Evolutionary conservation across 148 eudicot genomes (phyloP).

Genomic region (Hydrangea macrophylla): DNA sequence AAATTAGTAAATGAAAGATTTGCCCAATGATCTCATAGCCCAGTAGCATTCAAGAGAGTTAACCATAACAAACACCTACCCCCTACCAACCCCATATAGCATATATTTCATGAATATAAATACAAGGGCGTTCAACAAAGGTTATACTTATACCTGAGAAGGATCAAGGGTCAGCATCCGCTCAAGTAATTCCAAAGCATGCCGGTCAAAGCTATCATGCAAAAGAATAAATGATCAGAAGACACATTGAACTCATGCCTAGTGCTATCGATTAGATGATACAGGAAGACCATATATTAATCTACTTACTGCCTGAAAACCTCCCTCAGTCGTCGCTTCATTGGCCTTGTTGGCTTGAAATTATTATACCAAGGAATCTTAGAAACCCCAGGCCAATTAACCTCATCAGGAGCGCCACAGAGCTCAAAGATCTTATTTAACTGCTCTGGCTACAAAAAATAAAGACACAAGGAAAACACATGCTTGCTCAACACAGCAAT

Average conservation of each 20-base stretch:
- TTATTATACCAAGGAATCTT: constrained; percentile 84
- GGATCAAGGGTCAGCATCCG: constrained; percentile 93
- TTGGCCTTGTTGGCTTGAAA: constrained; percentile 69
- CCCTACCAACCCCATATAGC: background rate
- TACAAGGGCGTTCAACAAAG: background rate
- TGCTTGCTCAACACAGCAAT: background rate
- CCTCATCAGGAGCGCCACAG: constrained; percentile 92
- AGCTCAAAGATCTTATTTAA: constrained; percentile 79
- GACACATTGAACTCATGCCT: background rate
- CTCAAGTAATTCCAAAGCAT: constrained; percentile 84
- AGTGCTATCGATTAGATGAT: background rate
- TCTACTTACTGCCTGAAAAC: constrained; percentile 71
- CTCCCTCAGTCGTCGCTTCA: constrained; percentile 81
- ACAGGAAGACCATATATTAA: background rate
- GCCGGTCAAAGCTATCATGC: constrained; percentile 67
- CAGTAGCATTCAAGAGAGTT: background rate
- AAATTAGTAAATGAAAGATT: background rate
- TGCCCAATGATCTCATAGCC: background rate
- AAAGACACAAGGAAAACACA: background rate
- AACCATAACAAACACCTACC: background rate
- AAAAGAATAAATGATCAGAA: constrained; percentile 1
- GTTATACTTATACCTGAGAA: constrained; percentile 64
- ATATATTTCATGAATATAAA: background rate
- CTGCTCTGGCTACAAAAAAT: constrained; percentile 71
- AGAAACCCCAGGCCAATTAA: constrained; percentile 88